These are phyloP conservation scores for Magnaporthiopsis rhizophila DNA, from an alignment of 2,329 filamentous ascomycete genomes.

Conservation along the genomic window DNA sequence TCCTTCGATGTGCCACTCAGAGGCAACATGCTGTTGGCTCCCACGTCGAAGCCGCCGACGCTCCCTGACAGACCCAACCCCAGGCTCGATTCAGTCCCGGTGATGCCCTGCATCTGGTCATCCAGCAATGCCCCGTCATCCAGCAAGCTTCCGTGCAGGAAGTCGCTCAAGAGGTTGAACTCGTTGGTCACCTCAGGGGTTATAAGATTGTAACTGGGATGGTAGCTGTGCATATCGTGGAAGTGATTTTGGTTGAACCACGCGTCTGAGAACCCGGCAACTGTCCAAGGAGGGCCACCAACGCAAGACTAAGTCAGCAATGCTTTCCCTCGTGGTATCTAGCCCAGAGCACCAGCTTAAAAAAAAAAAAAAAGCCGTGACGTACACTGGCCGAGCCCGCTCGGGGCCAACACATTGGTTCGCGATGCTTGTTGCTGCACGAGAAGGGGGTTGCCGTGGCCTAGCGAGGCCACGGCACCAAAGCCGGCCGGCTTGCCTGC, in stretches of 20 bases:
- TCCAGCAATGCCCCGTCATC: conserved; percentile 72
- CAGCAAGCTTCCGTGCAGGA: conserved; percentile 82
- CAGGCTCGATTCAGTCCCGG: conserved; percentile 37
- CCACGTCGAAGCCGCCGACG: conserved; percentile 25
- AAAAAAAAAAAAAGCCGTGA: not conserved
- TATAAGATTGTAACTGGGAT: conserved; percentile 85
- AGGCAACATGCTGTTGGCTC: conserved; percentile 27
- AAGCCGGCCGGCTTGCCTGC: conserved; percentile 33
- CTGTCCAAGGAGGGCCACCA: conserved; percentile 33
- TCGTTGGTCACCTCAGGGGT: conserved; percentile 87
- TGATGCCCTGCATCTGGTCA: conserved; percentile 44
- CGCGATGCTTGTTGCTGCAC: conserved; percentile 44
- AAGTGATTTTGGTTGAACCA: conserved; percentile 78
- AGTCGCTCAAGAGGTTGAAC: conserved; percentile 94
- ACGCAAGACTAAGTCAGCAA: not conserved
- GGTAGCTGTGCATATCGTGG: conserved; percentile 89
- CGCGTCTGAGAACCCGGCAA: conserved; percentile 72
- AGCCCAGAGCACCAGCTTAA: not conserved
- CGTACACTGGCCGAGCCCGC: not conserved
- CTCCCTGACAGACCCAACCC: conserved; percentile 40
- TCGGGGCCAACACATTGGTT: not conserved
- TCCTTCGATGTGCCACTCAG: conserved; percentile 30
- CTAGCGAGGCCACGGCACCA: conserved; percentile 32
- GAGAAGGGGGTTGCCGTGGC: conserved; percentile 50
- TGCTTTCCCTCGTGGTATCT: not conserved